A percentile compares a stretch with the other conserved stretches of the same genome.
Conservation (phyloP, 2,329 filamentous ascomycete genomes). For the Aspergillus texensis region DNA sequence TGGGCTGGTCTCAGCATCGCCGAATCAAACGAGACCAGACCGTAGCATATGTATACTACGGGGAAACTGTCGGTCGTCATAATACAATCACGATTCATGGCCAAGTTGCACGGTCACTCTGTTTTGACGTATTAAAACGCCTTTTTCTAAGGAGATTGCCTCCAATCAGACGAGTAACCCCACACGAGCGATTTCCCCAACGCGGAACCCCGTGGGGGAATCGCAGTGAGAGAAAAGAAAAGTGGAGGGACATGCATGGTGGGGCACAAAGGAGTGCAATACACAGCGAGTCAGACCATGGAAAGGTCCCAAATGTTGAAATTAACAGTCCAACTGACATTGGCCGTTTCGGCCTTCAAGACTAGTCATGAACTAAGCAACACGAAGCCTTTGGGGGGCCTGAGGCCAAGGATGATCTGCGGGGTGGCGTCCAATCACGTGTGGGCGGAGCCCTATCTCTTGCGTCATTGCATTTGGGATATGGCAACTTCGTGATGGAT, state of each 20-base stretch:
- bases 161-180: not conserved
- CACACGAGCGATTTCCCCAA: not conserved
- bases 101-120: not conserved
- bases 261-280: not conserved
- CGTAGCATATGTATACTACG: not conserved
- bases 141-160: not conserved
- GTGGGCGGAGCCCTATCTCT: not conserved
- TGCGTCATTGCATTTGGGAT: not conserved
- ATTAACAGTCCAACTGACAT: not conserved
- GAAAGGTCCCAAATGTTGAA: not conserved
- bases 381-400: not conserved
- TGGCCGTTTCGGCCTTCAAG: not conserved
- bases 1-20: not conserved
- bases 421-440: not conserved
- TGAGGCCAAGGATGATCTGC: not conserved
- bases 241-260: no score
- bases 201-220: constrained; percentile 8
- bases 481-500: not conserved
- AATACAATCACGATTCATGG: not conserved
- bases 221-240: not conserved
- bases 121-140: not conserved
- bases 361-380: not conserved
- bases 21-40: not conserved
- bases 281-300: not conserved
- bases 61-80: not conserved